A percentile compares a stretch with the other conserved stretches of the same genome.
These are phyloP conservation scores for Crithidia expoeki DNA, from an alignment of 208 protist species.

Conservation along the genomic window DNA sequence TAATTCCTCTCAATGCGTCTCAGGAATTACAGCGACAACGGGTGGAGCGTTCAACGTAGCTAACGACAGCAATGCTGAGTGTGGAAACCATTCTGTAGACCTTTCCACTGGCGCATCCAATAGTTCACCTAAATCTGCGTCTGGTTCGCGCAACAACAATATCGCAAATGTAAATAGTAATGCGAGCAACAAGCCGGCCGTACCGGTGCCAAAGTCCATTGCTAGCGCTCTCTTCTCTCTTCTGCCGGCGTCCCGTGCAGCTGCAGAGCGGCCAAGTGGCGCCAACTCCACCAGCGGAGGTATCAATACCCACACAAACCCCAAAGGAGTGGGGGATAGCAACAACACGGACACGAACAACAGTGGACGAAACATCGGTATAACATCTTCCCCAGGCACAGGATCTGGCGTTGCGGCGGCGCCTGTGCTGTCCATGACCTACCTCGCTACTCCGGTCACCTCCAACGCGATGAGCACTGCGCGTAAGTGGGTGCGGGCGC, in stretches of 20 bases:
- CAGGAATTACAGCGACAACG: not conserved
- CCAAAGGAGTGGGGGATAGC: not conserved
- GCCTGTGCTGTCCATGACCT: conserved; percentile 5
- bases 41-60: not conserved
- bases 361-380: not conserved
- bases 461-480: conserved; percentile 49
- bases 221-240: conserved; percentile 37
- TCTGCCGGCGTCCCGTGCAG: conserved; percentile 14
- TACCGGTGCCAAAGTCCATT: conserved; percentile 21
- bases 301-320: not conserved
- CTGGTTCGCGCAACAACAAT: not conserved
- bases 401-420: not conserved
- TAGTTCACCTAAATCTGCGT: not conserved
- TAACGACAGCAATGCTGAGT: not conserved
- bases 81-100: not conserved
- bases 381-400: not conserved
- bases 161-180: not conserved
- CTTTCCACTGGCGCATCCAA: not conserved
- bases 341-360: not conserved
- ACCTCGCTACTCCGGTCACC: conserved; percentile 54
- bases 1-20: not conserved
- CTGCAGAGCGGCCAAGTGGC: not conserved
- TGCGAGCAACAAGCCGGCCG: conserved; percentile 10
- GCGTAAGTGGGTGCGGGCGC: conserved; percentile 42
- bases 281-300: not conserved